A percentile compares a stretch with the other conserved stretches of the same genome.
Evolutionary conservation across 345 rosid species (phyloP).

Genomic region (Iberis pinnata): DNA sequence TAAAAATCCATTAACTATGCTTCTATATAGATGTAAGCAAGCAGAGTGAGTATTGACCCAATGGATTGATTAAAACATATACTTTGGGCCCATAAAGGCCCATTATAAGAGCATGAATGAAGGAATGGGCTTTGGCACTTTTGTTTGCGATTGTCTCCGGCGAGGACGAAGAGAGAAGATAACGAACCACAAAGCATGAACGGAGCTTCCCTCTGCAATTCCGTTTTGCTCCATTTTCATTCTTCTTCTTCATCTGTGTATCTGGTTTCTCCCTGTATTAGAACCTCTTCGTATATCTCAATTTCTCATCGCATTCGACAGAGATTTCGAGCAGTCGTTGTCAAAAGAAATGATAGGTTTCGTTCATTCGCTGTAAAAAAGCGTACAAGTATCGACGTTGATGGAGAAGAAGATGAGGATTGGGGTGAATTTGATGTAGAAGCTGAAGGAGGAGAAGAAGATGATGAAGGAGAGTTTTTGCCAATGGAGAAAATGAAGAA

Average conservation of each 20-base stretch:
- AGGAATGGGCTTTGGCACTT: not conserved
- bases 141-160: not conserved
- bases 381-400: constrained; percentile 23
- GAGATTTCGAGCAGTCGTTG: constrained; percentile 9
- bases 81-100: not conserved
- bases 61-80: not conserved
- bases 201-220: constrained; percentile 28
- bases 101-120: not conserved
- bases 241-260: not conserved
- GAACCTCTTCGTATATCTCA: constrained; percentile 7
- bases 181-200: constrained; percentile 23
- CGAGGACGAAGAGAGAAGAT: constrained; percentile 25
- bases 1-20: not conserved
- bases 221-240: constrained; percentile 21
- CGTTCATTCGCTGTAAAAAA: constrained; percentile 19
- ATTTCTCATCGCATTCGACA: constrained; percentile 20
- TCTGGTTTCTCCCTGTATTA: constrained; percentile 1
- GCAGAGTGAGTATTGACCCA: no score
- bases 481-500: constrained; percentile 52
- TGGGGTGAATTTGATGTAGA: constrained; percentile 29
- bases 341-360: constrained; percentile 18
- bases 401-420: constrained; percentile 33
- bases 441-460: constrained; percentile 33
- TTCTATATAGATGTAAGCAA: not conserved
- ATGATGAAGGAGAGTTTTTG: constrained; percentile 38